Evolutionary conservation across 352 stramenopile species (phyloP).

Genomic region (Peronospora farinosa): DNA sequence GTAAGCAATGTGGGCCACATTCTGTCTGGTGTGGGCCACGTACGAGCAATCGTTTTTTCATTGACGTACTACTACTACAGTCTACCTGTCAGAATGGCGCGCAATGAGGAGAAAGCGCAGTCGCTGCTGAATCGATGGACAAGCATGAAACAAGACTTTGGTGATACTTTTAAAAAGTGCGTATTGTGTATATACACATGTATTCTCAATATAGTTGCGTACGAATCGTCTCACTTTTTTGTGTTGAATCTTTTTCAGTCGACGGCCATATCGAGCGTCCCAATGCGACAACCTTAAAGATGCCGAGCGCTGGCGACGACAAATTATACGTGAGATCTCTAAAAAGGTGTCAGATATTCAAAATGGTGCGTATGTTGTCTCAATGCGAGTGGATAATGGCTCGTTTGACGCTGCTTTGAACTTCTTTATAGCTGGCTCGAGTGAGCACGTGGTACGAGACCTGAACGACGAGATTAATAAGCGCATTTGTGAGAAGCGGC

Average conservation of each 20-base stretch:
- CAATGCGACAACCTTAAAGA: conserved; percentile 92
- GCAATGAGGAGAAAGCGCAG: conserved; percentile 97
- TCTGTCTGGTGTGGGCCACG: conserved; percentile 11
- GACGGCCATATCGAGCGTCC: conserved; percentile 90
- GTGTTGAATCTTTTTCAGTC: conserved; percentile 25
- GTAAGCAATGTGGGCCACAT: too few species aligned
- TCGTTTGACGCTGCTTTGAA: neutral
- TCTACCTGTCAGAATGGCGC: conserved; percentile 81
- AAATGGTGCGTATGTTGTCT: conserved; percentile 59
- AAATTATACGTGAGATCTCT: conserved; percentile 93
- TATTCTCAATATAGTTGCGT: neutral
- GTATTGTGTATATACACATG: conserved; percentile 8
- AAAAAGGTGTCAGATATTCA: conserved; percentile 95
- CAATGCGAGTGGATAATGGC: neutral
- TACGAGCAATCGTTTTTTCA: too few species aligned
- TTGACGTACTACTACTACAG: too few species aligned
- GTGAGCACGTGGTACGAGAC: conserved; percentile 94
- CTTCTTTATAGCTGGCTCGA: conserved; percentile 66
- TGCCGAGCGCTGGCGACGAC: conserved; percentile 87
- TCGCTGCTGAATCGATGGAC: conserved; percentile 98
- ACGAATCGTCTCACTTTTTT: too few species aligned
- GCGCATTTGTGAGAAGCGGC: conserved; percentile 89
- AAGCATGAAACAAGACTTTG: conserved; percentile 92
- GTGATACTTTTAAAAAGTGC: conserved; percentile 77
- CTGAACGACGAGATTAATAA: conserved; percentile 99